A percentile compares a stretch with the other conserved stretches of the same genome.
These are phyloP conservation scores for Ophiostoma tasmaniense DNA, from an alignment of 2,329 filamentous ascomycete species.

Conservation along the genomic window DNA sequence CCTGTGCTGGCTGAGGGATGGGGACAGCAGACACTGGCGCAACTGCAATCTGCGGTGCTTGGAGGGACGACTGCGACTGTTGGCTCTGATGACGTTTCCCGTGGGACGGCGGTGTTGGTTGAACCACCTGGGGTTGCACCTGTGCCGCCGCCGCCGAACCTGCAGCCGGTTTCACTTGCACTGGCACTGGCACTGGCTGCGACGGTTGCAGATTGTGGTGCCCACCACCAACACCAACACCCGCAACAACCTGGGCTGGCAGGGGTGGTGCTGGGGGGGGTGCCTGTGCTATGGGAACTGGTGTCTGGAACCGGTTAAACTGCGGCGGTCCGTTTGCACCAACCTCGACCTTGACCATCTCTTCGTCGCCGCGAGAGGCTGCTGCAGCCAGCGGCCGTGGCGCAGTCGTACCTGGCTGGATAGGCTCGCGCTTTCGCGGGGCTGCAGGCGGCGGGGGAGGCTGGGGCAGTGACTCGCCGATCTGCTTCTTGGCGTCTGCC, in stretches of 20 bases:
- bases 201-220: neutral
- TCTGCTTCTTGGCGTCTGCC: slow-evolving; percentile 46
- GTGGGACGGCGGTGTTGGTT: slow-evolving; percentile 18
- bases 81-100: slow-evolving; percentile 19
- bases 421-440: neutral
- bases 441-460: slow-evolving; percentile 45
- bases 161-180: neutral
- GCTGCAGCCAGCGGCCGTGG: slow-evolving; percentile 17
- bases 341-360: slow-evolving; percentile 36
- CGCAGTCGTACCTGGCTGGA: neutral
- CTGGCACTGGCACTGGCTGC: neutral
- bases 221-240: neutral
- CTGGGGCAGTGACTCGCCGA: slow-evolving; percentile 52
- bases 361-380: slow-evolving; percentile 18
- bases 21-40: slow-evolving; percentile 16
- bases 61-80: slow-evolving; percentile 11
- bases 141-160: slow-evolving; percentile 14
- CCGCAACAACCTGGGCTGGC: slow-evolving; percentile 12
- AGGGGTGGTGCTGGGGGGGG: slow-evolving; percentile 24
- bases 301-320: slow-evolving; percentile 27
- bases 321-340: slow-evolving; percentile 16
- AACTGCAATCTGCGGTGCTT: slow-evolving; percentile 20
- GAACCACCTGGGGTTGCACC: slow-evolving; percentile 12
- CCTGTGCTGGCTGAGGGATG: slow-evolving; percentile 14
- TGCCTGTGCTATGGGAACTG: slow-evolving; percentile 29